Percentiles rank a stretch among this genome's conserved stretches.
Evolutionary conservation across 805 yeast genomes (phyloP).

Genomic region (Saccharomycopsis fodiens): DNA sequence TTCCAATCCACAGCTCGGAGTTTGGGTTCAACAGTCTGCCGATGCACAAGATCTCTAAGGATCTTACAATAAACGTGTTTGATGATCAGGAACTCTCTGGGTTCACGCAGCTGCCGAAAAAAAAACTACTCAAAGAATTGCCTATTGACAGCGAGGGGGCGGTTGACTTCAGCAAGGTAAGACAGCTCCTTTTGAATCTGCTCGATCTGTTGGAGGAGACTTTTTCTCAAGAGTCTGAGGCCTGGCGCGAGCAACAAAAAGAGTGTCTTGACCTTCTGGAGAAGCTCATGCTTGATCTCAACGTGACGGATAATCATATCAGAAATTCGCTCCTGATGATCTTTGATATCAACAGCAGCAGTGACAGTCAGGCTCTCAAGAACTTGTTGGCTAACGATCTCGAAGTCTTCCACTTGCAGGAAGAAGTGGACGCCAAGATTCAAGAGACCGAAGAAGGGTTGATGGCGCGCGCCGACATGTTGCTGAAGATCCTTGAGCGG

Average conservation of each 20-base stretch:
- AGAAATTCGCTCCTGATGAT: conserved; percentile 16
- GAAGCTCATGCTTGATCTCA: neutral
- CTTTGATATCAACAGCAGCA: conserved; percentile 25
- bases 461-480: conserved; percentile 8
- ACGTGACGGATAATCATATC: conserved; percentile 2
- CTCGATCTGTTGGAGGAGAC: conserved; percentile 2
- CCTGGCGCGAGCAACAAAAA: neutral
- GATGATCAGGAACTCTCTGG: neutral
- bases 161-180: neutral
- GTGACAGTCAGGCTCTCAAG: conserved; percentile 25
- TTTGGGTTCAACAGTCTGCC: neutral
- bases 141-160: neutral
- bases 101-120: neutral
- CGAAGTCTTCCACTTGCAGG: conserved; percentile 9
- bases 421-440: conserved; percentile 23
- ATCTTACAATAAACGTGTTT: conserved; percentile 4
- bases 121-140: neutral
- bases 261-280: conserved; percentile 3
- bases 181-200: neutral
- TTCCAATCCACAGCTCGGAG: neutral
- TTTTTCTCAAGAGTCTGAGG: neutral
- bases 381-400: conserved; percentile 4
- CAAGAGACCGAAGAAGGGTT: conserved; percentile 20
- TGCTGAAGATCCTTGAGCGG: conserved; percentile 23
- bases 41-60: conserved; percentile 1